Evolutionary conservation across 2,329 filamentous ascomycete genomes (phyloP), one percentile per base, ranked within the genome.

Genomic region (Periconia macrospinosa): DNA sequence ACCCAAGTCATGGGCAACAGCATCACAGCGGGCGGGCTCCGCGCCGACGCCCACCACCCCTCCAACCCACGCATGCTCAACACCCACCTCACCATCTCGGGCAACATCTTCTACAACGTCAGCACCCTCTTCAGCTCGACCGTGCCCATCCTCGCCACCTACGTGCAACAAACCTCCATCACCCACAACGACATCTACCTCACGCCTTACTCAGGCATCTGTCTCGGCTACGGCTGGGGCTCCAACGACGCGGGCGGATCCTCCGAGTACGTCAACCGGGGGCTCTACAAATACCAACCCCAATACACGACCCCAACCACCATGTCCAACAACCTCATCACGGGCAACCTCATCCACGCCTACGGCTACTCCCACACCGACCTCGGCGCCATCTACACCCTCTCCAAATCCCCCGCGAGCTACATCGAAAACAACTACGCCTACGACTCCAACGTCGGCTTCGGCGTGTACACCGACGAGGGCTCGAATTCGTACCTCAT

Each of bases 1-100:
- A 41, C 53, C 2, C 57, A 60, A 44, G 55, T 60, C 19, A 60
- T 60, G 53, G 57, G 57, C 19, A 60, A 60, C 51, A 58, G 55
- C 46, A 56, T 60, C 47, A 58, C 55, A 7, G 55, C 53, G 5
- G 55, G 57, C 40, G 57, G 57, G 20, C 47, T 60, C 18, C 50
- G 55, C 20, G 53, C 55, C 13, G 55, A 57, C 14, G 55, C 53
- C 20, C 57, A 60, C 41, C 57, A 60, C 49, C 55, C 55, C 17
- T 58, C 53, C 41, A 48, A 57, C 45, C 20, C 48, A 15, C 52
- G 53, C 14, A 60, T 60, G 55, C 40, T 49, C n/a, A 58, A 58
- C 47, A 49, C 55, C 3, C 42, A 41, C n/a, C 52, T 60, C 35
- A 46, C 53, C 18, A 52, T 58, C 23, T 55, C 53, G n/a, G 50